Evolutionary conservation across 208 protist genomes (phyloP).

Genomic region (Herpetomonas samuelpessoai): DNA sequence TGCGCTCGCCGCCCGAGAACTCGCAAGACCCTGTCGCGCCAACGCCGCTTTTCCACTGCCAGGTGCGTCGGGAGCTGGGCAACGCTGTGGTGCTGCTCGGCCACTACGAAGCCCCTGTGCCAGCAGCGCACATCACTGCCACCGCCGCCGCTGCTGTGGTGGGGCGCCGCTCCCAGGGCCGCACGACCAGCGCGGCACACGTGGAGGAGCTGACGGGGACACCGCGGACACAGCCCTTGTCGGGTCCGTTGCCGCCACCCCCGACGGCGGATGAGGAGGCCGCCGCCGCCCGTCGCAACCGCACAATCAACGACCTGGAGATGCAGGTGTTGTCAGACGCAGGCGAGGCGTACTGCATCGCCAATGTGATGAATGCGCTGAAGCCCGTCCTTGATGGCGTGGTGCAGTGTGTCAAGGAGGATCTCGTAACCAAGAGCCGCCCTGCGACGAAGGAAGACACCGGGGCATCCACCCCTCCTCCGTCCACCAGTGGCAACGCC

Average conservation of each 20-base stretch:
- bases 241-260: neutral
- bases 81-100: slow-evolving; percentile 46
- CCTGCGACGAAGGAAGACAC: neutral
- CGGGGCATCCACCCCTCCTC: neutral
- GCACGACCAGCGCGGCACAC: slow-evolving; percentile 2
- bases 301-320: slow-evolving; percentile 11
- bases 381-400: slow-evolving; percentile 20
- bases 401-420: slow-evolving; percentile 1
- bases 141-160: slow-evolving; percentile 11
- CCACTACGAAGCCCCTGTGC: slow-evolving; percentile 25
- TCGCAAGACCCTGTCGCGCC: slow-evolving; percentile 1
- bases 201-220: slow-evolving; percentile 1
- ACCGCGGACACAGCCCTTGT: neutral
- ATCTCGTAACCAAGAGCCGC: neutral
- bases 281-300: slow-evolving; percentile 11
- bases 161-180: slow-evolving; percentile 4
- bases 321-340: slow-evolving; percentile 8
- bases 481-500: neutral
- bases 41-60: slow-evolving; percentile 18
- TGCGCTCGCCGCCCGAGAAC: neutral
- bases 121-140: slow-evolving; percentile 11
- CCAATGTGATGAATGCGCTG: slow-evolving; percentile 19
- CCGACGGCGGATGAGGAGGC: slow-evolving; percentile 9
- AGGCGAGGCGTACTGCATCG: slow-evolving; percentile 5
- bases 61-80: slow-evolving; percentile 47